Conservation (phyloP, 176 grass and related monocot species). For the Oryza meridionalis region DNA sequence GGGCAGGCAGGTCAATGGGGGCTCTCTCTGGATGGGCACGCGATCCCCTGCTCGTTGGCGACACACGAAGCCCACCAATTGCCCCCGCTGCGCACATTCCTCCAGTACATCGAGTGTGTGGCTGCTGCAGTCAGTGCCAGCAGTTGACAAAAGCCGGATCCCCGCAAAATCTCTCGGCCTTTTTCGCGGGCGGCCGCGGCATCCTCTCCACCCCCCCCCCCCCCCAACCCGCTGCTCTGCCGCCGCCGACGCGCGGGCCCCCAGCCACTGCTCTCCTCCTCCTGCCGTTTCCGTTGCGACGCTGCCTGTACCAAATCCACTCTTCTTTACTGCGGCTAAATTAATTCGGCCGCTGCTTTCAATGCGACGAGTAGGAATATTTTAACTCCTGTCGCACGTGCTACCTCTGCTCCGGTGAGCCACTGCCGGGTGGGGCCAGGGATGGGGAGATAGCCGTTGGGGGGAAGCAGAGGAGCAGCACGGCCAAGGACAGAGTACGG, state of each 20-base stretch:
- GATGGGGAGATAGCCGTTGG: slow-evolving; percentile 50
- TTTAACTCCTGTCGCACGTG: slow-evolving; percentile 41
- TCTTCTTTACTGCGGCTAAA: slow-evolving; percentile 17
- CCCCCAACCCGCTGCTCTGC: neutral
- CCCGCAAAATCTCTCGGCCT: slow-evolving; percentile 13
- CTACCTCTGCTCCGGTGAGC: neutral
- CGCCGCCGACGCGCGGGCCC: slow-evolving; percentile 8
- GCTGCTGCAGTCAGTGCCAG: neutral
- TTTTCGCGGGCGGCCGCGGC: neutral
- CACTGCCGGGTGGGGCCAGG: slow-evolving; percentile 13
- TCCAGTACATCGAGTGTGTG: neutral
- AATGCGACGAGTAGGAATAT: neutral
- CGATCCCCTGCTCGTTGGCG: no score
- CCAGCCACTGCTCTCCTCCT: neutral
- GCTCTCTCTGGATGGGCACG: slow-evolving; percentile 17
- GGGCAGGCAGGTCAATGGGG: slow-evolving; percentile 40
- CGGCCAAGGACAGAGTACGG: slow-evolving; percentile 15
- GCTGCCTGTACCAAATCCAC: slow-evolving; percentile 5
- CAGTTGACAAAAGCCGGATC: slow-evolving; percentile 33
- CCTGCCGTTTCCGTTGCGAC: neutral
- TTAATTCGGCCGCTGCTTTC: slow-evolving; percentile 31
- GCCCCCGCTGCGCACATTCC: slow-evolving; percentile 38
- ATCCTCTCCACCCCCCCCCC: no score
- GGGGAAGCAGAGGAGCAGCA: neutral
- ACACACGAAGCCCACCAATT: neutral